Evolutionary conservation across 208 protist species (phyloP).

Genomic region (Herpetomonas samuelpessoai): DNA sequence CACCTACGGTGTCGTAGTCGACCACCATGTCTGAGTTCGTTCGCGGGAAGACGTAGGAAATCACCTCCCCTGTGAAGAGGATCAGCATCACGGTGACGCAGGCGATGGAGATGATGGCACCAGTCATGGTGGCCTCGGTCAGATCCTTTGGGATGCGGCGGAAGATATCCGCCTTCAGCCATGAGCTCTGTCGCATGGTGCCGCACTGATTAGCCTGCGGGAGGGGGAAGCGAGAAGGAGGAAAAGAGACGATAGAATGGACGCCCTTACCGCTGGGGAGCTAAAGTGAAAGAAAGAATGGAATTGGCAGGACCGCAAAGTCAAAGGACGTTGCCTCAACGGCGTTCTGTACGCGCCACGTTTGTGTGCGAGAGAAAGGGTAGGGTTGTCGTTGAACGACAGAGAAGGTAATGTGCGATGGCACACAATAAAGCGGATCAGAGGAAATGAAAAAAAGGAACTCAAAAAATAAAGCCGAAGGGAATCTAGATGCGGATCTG

Average conservation of each 20-base stretch:
- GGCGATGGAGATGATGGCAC: slow-evolving; percentile 47
- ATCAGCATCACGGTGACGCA: slow-evolving; percentile 36
- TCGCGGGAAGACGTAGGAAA: slow-evolving; percentile 32
- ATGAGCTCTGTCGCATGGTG: slow-evolving; percentile 15
- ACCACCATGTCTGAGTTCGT: slow-evolving; percentile 47
- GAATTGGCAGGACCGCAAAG: too few species aligned
- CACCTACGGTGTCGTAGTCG: slow-evolving; percentile 14
- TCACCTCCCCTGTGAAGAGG: slow-evolving; percentile 42
- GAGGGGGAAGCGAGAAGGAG: neutral
- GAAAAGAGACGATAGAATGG: neutral
- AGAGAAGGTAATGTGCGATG: too few species aligned
- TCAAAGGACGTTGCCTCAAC: too few species aligned
- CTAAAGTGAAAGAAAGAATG: too few species aligned
- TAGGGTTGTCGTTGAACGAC: too few species aligned
- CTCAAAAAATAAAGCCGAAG: slow-evolving; percentile 19
- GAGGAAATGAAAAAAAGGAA: slow-evolving; percentile 20
- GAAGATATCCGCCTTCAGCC: slow-evolving; percentile 41
- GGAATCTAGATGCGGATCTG: too few species aligned
- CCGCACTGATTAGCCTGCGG: neutral
- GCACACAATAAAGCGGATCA: neutral
- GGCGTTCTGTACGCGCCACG: too few species aligned
- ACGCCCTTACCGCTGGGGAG: too few species aligned
- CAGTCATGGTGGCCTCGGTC: slow-evolving; percentile 42
- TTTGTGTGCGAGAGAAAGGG: too few species aligned
- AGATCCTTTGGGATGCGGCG: slow-evolving; percentile 48